phyloP scores from a whole-genome alignment of 2,329 filamentous ascomycete species.

The Colletotrichum euphorbiae region DNA sequence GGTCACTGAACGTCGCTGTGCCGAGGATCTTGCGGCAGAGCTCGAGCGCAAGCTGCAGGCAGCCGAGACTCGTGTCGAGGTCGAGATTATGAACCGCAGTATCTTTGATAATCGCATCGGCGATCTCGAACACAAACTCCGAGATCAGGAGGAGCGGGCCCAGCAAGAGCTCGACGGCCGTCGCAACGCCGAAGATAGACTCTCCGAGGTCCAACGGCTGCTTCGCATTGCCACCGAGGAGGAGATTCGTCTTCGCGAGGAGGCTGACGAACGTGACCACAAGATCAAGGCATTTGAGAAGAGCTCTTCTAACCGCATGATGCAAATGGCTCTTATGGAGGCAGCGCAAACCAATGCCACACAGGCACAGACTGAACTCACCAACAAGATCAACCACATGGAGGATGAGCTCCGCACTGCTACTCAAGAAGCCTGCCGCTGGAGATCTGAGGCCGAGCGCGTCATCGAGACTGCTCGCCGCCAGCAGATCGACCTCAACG shows the following conservation, averaged over 20 bases:
- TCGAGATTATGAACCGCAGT: conserved; percentile 71
- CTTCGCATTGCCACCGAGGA: conserved; percentile 79
- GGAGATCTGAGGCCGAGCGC: conserved; percentile 71
- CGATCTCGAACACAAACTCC: conserved; percentile 77
- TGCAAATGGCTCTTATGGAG: conserved; percentile 75
- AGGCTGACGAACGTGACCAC: conserved; percentile 76
- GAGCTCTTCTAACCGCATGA: conserved; percentile 63
- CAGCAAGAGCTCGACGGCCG: conserved; percentile 74
- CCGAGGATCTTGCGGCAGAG: conserved; percentile 66
- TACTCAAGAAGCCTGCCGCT: conserved; percentile 69
- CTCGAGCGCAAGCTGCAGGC: conserved; percentile 66
- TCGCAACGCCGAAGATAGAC: conserved; percentile 76
- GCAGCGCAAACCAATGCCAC: conserved; percentile 70
- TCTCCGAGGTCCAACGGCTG: conserved; percentile 78
- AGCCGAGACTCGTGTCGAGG: conserved; percentile 69
- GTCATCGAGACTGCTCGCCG: conserved; percentile 64
- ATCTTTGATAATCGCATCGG: conserved; percentile 70
- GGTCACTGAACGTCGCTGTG: conserved; percentile 59
- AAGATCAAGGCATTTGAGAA: conserved; percentile 72
- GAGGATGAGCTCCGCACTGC: conserved; percentile 68
- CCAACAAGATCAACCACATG: conserved; percentile 64
- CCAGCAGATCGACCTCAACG: conserved; percentile 60
- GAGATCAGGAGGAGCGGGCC: conserved; percentile 70
- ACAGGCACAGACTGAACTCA: conserved; percentile 66
- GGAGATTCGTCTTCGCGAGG: conserved; percentile 74